phyloP scores from a whole-genome alignment of 1,284 basidiomycete genomes.

The Ceratorhiza oryzae-sativae region DNA sequence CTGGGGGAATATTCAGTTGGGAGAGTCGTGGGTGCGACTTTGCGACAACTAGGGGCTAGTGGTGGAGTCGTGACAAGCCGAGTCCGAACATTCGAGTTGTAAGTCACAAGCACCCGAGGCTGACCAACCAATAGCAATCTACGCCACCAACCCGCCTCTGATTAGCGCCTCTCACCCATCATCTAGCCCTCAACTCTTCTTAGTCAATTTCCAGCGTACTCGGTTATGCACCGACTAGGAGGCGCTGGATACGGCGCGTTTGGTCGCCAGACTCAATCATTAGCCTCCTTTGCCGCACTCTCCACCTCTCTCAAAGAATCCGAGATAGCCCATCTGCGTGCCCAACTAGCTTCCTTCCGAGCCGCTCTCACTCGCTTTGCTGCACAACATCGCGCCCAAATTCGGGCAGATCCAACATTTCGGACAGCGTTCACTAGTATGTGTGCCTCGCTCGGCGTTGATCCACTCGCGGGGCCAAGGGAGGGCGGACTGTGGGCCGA shows the following conservation, averaged over 20 bases:
- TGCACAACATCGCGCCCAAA: conserved; percentile 81
- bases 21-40: no score
- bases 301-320: conserved; percentile 78
- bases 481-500: conserved; percentile 92
- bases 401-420: conserved; percentile 85
- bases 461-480: conserved; percentile 86
- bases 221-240: conserved; percentile 65
- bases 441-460: conserved; percentile 94
- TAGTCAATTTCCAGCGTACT: background rate
- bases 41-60: no score
- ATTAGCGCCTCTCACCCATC: background rate
- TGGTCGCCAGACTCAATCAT: conserved; percentile 73
- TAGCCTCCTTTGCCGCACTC: conserved; percentile 79
- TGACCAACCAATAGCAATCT: background rate
- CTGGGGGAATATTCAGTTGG: no score
- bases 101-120: no score
- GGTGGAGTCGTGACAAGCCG: no score
- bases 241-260: conserved; percentile 80
- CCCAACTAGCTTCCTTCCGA: conserved; percentile 87
- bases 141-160: background rate
- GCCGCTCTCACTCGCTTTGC: conserved; percentile 83
- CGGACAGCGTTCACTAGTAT: conserved; percentile 94
- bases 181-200: background rate
- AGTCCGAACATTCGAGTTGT: no score
- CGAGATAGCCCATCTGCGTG: conserved; percentile 80